Evolutionary conservation across 1,284 basidiomycete genomes (phyloP).

Genomic region (Pterula multifida): DNA sequence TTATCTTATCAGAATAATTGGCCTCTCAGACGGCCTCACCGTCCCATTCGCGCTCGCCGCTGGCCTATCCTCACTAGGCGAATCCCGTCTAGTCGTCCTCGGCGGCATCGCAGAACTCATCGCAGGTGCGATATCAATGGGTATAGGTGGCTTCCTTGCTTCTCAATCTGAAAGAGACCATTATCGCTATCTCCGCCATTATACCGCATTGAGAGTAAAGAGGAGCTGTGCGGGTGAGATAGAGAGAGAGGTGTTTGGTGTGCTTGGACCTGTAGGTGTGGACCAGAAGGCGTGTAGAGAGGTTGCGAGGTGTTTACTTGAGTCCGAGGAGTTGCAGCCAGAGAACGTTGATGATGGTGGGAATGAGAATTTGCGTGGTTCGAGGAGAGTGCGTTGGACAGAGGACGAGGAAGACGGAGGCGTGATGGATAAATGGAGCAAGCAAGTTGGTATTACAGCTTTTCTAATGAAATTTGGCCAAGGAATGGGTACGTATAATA

Average conservation of each 20-base stretch:
- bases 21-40: conserved; percentile 91
- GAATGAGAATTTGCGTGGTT: conserved; percentile 16
- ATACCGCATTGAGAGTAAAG: conserved; percentile 72
- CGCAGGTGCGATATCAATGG: conserved; percentile 95
- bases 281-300: conserved; percentile 70
- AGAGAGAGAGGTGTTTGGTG: conserved; percentile 85
- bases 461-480: conserved; percentile 92
- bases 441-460: conserved; percentile 73
- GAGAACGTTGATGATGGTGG: conserved; percentile 12
- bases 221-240: conserved; percentile 89
- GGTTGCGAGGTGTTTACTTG: conserved; percentile 66
- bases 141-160: conserved; percentile 93
- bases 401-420: conserved; percentile 35
- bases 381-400: background rate
- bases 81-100: conserved; percentile 80
- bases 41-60: conserved; percentile 88
- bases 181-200: conserved; percentile 70
- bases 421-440: conserved; percentile 41
- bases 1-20: conserved; percentile 63
- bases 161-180: conserved; percentile 95
- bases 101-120: conserved; percentile 89
- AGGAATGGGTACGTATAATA: conserved; percentile 52
- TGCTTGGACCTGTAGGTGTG: conserved; percentile 84
- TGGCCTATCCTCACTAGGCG: conserved; percentile 84
- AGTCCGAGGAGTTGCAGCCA: conserved; percentile 42